Percentiles rank a stretch among this genome's conserved stretches.
Conservation (phyloP, 768 basidiomycete genomes). For the Chlorophyllum brunneum region DNA sequence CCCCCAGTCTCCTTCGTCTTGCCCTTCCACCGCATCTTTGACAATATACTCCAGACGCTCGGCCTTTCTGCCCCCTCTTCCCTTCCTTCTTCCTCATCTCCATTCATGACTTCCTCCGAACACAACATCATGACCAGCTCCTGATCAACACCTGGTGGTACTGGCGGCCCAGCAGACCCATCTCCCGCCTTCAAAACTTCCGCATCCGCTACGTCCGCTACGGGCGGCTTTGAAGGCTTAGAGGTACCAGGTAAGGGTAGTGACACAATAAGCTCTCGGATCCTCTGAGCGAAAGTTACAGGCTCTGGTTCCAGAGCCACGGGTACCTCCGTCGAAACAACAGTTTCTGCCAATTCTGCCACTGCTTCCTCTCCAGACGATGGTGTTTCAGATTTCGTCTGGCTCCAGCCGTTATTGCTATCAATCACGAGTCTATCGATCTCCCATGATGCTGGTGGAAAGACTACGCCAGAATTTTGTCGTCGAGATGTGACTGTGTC, state of each 20-base stretch:
- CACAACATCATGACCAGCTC: conserved; percentile 48
- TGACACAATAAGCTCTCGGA: conserved; percentile 33
- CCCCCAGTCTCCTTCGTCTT: not conserved
- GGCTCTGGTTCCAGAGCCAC: conserved; percentile 23
- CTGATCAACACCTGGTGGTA: conserved; percentile 42
- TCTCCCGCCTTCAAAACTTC: conserved; percentile 19
- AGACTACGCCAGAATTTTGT: conserved; percentile 22
- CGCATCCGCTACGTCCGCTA: conserved; percentile 14
- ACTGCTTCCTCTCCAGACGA: not conserved
- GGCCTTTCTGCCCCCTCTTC: conserved; percentile 26
- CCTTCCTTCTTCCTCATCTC: conserved; percentile 28
- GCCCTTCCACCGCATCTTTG: conserved; percentile 30
- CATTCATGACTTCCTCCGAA: conserved; percentile 64
- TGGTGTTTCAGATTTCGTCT: not conserved
- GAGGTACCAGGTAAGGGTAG: conserved; percentile 29
- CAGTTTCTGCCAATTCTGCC: not conserved
- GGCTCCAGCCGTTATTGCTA: not conserved
- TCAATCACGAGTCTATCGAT: conserved; percentile 22
- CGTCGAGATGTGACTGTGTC: conserved; percentile 21
- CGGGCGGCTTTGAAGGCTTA: conserved; percentile 15
- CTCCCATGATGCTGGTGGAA: conserved; percentile 47
- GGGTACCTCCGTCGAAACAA: conserved; percentile 12
- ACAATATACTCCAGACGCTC: conserved; percentile 60
- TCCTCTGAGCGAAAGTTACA: conserved; percentile 31
- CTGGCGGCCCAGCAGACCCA: conserved; percentile 28